Conservation (phyloP, 2,329 filamentous ascomycete genomes). For the Sporothrix mexicana region DNA sequence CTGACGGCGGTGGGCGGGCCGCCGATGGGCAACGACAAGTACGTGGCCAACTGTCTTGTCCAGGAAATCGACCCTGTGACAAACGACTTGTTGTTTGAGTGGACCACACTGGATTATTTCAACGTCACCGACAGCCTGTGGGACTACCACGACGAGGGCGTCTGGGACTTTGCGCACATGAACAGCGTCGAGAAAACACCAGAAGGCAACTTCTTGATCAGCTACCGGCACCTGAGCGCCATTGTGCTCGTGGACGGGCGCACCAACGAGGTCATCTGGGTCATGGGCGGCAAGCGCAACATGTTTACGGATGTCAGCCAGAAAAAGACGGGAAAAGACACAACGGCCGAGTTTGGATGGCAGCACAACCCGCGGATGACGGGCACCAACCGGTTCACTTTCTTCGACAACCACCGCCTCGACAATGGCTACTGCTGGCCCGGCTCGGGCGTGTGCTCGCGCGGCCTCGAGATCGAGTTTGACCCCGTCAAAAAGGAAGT, state of each 20-base stretch:
- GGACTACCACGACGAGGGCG: constrained; percentile 40
- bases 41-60: constrained; percentile 45
- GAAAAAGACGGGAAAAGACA: neutral
- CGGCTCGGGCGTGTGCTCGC: constrained; percentile 34
- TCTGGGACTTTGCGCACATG: constrained; percentile 63
- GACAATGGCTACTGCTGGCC: constrained; percentile 28
- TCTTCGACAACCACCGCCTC: constrained; percentile 54
- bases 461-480: constrained; percentile 49
- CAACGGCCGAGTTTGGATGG: constrained; percentile 52
- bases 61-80: constrained; percentile 57
- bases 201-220: constrained; percentile 60
- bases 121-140: constrained; percentile 35
- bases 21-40: constrained; percentile 16
- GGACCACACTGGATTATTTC: constrained; percentile 48
- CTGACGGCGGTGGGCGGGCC: constrained; percentile 16
- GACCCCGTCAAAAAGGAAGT: constrained; percentile 52
- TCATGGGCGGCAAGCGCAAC: constrained; percentile 56
- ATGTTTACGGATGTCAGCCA: constrained; percentile 49
- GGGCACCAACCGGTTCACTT: constrained; percentile 47
- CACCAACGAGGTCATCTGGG: constrained; percentile 58
- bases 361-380: constrained; percentile 54
- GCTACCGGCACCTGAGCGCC: constrained; percentile 54
- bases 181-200: constrained; percentile 59
- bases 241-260: constrained; percentile 53
- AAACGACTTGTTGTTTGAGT: constrained; percentile 56